phyloP scores from a whole-genome alignment of 495 filamentous ascomycete genomes.

The Hypoxylon trugodes region DNA sequence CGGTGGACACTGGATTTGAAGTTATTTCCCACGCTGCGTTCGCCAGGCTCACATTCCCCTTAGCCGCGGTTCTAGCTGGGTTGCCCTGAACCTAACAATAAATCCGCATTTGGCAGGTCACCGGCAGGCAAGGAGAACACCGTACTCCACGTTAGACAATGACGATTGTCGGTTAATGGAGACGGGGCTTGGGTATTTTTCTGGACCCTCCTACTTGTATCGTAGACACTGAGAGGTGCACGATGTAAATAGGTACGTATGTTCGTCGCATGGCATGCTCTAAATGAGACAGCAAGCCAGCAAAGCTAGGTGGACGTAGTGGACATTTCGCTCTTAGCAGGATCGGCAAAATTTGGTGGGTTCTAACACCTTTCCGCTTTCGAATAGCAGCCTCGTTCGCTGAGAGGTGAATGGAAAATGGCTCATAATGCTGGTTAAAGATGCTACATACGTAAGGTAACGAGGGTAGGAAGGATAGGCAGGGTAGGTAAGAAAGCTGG shows the following conservation, averaged over 20 bases:
- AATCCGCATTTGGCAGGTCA: slow-evolving; percentile 35
- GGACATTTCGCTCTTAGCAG: slow-evolving; percentile 27
- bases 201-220: slow-evolving; percentile 11
- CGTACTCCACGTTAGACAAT: slow-evolving; percentile 36
- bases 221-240: slow-evolving; percentile 1
- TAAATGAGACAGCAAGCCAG: slow-evolving; percentile 30
- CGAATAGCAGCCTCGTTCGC: slow-evolving; percentile 26
- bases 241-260: slow-evolving; percentile 23
- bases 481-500: slow-evolving; percentile 13
- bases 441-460: not conserved
- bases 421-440: slow-evolving; percentile 38
- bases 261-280: slow-evolving; percentile 32
- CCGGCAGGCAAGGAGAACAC: slow-evolving; percentile 16
- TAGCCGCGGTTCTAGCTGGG: not conserved
- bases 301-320: not conserved
- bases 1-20: slow-evolving; percentile 25
- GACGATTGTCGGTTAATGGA: slow-evolving; percentile 40
- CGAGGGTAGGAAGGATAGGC: no score
- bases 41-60: slow-evolving; percentile 13
- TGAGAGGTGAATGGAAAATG: slow-evolving; percentile 33
- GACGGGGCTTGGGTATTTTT: slow-evolving; percentile 25
- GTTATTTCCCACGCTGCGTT: slow-evolving; percentile 21
- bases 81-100: slow-evolving; percentile 2
- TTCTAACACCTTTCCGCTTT: slow-evolving; percentile 37
- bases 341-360: slow-evolving; percentile 34